Evolutionary conservation across 306 rosid species (phyloP).

Genomic region (Vigna angularis): DNA sequence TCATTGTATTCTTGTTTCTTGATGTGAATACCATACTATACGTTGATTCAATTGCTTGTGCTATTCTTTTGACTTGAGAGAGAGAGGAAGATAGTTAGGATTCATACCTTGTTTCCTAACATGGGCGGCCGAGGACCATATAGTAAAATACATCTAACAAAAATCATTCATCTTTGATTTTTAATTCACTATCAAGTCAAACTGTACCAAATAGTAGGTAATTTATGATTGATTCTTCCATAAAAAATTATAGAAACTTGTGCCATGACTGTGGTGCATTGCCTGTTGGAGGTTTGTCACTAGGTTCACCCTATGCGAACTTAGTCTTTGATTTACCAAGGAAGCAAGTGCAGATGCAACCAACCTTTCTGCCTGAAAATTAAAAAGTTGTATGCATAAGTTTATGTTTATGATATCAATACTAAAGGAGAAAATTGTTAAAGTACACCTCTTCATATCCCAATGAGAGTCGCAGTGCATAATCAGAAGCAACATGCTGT

Average conservation of each 20-base stretch:
- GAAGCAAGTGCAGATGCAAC: constrained; percentile 75
- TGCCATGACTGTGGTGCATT: constrained; percentile 41
- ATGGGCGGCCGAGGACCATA: too few relatives aligned
- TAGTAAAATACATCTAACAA: too few relatives aligned
- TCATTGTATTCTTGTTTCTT: too few relatives aligned
- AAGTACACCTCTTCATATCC: constrained; percentile 60
- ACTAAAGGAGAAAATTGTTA: constrained; percentile 30
- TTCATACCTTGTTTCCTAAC: too few relatives aligned
- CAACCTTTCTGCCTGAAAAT: constrained; percentile 71
- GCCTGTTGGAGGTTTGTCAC: constrained; percentile 69
- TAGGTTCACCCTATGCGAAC: constrained; percentile 40
- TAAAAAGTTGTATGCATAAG: constrained; percentile 31
- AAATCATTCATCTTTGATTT: background rate
- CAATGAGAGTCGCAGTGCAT: constrained; percentile 66
- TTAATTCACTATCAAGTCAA: background rate
- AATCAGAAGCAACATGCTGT: constrained; percentile 89
- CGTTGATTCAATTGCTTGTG: too few relatives aligned
- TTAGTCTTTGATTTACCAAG: constrained; percentile 57
- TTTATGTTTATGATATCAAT: constrained; percentile 38
- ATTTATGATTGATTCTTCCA: constrained; percentile 5
- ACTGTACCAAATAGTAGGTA: constrained; percentile 4
- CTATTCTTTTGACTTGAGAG: too few relatives aligned
- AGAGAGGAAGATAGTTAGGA: too few relatives aligned
- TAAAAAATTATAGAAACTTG: constrained; percentile 19
- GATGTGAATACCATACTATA: too few relatives aligned